Percentiles rank a stretch among this genome's conserved stretches.
Conservation (phyloP, 352 stramenopile genomes). For the Phytophthora hybrid region DNA sequence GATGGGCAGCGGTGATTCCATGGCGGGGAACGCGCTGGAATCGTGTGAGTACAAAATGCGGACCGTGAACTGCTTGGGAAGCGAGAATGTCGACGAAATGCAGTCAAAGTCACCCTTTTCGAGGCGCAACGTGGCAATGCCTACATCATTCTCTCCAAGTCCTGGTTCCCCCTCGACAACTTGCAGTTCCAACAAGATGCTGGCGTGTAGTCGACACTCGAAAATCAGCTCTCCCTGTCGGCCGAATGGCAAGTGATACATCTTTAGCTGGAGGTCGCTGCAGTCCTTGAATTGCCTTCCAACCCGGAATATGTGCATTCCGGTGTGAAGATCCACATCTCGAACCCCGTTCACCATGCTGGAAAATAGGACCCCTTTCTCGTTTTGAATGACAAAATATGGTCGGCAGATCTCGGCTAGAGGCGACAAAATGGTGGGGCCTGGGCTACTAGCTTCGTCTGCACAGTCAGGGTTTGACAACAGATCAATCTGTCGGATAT, state of each 20-base stretch:
- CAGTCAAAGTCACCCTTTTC: constrained; percentile 86
- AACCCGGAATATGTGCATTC: constrained; percentile 74
- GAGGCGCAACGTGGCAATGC: constrained; percentile 59
- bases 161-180: constrained; percentile 31
- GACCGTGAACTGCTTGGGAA: constrained; percentile 75
- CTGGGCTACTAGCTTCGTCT: constrained; percentile 8
- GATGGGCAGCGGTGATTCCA: constrained; percentile 37
- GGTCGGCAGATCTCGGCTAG: constrained; percentile 61
- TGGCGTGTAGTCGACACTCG: constrained; percentile 76
- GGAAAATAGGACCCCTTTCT: constrained; percentile 88
- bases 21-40: constrained; percentile 56
- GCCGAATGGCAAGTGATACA: constrained; percentile 91
- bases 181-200: constrained; percentile 76
- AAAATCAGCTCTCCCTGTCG: constrained; percentile 86
- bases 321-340: constrained; percentile 63
- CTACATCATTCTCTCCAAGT: constrained; percentile 41
- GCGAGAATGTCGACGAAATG: constrained; percentile 71
- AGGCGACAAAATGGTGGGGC: constrained; percentile 12
- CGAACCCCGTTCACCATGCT: constrained; percentile 87
- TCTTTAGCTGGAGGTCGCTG: constrained; percentile 80
- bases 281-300: constrained; percentile 67
- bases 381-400: constrained; percentile 89
- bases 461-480: constrained; percentile 41
- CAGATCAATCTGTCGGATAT: constrained; percentile 84
- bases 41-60: constrained; percentile 65